Conservation (phyloP, 805 yeast species). For the Candida manassasensis region DNA sequence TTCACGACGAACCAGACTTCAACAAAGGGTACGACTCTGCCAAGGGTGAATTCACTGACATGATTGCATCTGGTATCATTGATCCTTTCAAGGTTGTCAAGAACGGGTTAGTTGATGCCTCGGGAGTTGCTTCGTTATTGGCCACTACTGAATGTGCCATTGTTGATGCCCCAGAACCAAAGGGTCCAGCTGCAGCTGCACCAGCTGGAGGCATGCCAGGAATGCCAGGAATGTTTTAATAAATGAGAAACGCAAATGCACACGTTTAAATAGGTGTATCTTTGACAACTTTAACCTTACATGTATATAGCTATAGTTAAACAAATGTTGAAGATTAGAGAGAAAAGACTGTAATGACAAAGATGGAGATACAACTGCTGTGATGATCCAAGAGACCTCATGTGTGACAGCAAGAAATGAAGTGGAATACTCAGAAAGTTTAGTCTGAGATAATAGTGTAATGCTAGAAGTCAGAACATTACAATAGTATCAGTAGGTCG, state of each 20-base stretch:
- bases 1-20: conserved; percentile 65
- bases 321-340: too few relatives aligned
- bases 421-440: too few relatives aligned
- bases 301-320: not conserved
- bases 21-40: conserved; percentile 88
- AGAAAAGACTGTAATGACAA: too few relatives aligned
- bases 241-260: not conserved
- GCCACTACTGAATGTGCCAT: conserved; percentile 99
- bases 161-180: conserved; percentile 89
- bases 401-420: too few relatives aligned
- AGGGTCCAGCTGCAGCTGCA: conserved; percentile 46
- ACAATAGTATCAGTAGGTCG: too few relatives aligned
- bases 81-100: conserved; percentile 98
- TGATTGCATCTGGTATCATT: conserved; percentile 95
- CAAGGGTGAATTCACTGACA: conserved; percentile 89
- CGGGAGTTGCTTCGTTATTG: conserved; percentile 94
- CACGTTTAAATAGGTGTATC: not conserved
- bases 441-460: too few relatives aligned
- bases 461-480: too few relatives aligned
- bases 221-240: conserved; percentile 28
- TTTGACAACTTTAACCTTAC: not conserved
- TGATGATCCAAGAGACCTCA: too few relatives aligned
- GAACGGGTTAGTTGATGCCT: conserved; percentile 91
- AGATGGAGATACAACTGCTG: too few relatives aligned
- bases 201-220: conserved; percentile 44